phyloP scores from a whole-genome alignment of 2,329 filamentous ascomycete genomes.

The Geosmithia flava region DNA sequence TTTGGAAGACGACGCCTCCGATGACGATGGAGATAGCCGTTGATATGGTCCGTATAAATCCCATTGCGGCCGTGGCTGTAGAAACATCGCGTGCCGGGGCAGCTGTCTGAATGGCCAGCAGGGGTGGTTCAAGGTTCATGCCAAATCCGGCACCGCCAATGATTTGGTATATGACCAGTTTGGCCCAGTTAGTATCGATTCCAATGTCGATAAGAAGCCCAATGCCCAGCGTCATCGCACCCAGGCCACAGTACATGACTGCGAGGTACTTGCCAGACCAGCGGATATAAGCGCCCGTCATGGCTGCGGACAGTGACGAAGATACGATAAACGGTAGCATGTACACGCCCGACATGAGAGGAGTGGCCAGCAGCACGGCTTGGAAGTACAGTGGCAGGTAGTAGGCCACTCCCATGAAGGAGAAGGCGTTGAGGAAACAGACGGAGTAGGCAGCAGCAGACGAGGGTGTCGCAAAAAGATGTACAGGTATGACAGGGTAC shows the following conservation, averaged over 20 bases:
- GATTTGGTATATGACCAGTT: conserved; percentile 42
- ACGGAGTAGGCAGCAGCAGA: conserved; percentile 43
- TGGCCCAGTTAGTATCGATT: conserved; percentile 30
- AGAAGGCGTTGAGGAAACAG: conserved; percentile 33
- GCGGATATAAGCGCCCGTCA: conserved; percentile 28
- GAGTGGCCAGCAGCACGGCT: conserved; percentile 47
- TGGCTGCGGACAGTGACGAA: conserved; percentile 29
- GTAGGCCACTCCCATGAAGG: conserved; percentile 55
- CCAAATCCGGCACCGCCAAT: conserved; percentile 49
- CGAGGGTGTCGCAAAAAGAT: conserved; percentile 42
- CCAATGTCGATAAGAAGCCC: conserved; percentile 45
- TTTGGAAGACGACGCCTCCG: conserved; percentile 28
- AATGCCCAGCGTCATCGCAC: conserved; percentile 45
- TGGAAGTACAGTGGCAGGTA: conserved; percentile 68
- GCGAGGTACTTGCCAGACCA: conserved; percentile 47
- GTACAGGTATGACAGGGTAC: conserved; percentile 57
- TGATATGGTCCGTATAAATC: conserved; percentile 45
- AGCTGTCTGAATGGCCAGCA: conserved; percentile 51
- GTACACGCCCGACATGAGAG: conserved; percentile 48
- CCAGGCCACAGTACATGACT: conserved; percentile 38
- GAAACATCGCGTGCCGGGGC: conserved; percentile 49
- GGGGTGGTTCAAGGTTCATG: conserved; percentile 48
- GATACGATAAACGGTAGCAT: conserved; percentile 47
- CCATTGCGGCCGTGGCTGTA: conserved; percentile 48
- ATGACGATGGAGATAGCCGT: conserved; percentile 46